These are phyloP conservation scores for Cercospora berteroae DNA, from an alignment of 2,329 filamentous ascomycete genomes.

Conservation along the genomic window DNA sequence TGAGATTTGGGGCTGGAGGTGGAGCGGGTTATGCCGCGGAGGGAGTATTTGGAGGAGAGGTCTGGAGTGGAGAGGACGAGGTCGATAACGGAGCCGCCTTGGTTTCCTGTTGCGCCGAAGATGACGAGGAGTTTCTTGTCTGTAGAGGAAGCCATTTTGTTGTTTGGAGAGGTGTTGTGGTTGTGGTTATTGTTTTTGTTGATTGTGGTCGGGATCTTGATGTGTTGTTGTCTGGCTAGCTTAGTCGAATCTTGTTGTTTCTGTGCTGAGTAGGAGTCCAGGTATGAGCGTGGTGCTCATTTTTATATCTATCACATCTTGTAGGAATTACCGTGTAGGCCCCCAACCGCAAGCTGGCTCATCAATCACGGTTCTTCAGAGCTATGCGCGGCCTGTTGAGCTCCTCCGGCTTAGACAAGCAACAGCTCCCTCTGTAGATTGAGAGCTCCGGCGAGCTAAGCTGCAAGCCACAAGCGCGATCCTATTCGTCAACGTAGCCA, in stretches of 20 bases:
- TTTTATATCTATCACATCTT: not conserved
- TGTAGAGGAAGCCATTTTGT: slow-evolving; percentile 19
- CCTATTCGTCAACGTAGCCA: not conserved
- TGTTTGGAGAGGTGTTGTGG: not conserved
- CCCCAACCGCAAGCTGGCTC: not conserved
- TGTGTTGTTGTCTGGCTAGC: not conserved
- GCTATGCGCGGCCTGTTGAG: not conserved
- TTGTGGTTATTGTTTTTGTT: not conserved
- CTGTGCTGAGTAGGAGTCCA: not conserved
- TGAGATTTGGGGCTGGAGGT: slow-evolving; percentile 45
- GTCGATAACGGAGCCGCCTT: slow-evolving; percentile 58
- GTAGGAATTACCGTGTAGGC: not conserved
- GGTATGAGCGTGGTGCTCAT: not conserved
- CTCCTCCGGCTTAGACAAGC: slow-evolving; percentile 7
- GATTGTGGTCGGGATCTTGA: not conserved
- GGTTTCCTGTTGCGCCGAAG: slow-evolving; percentile 60
- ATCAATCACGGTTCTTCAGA: not conserved
- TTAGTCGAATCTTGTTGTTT: not conserved
- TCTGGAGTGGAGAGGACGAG: slow-evolving; percentile 45
- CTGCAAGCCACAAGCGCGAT: slow-evolving; percentile 2
- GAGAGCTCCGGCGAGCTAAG: not conserved
- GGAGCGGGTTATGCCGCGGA: slow-evolving; percentile 59
- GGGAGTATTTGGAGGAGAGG: slow-evolving; percentile 49
- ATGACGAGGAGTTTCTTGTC: slow-evolving; percentile 52
- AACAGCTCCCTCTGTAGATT: not conserved